Evolutionary conservation across 495 filamentous ascomycete genomes (phyloP), one percentile per base, ranked within the genome.

Genomic region (Penicillium fimorum): DNA sequence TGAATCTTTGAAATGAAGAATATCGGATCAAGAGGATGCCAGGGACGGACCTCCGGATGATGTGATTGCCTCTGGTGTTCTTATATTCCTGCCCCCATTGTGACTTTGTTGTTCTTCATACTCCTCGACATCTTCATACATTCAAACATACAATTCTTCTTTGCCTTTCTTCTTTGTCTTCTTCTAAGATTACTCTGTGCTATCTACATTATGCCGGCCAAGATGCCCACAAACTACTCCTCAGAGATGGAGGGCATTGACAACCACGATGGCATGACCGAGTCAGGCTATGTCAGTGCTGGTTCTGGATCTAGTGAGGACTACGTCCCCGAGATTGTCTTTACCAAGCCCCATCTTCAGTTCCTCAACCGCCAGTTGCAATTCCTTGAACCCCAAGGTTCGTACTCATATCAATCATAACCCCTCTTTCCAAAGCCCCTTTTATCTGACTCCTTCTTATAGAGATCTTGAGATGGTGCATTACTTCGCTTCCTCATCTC

Each of bases 391-490:
- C 87, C 87, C 56, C 77, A 87, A 78, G 85, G 85, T 87, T 69
- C 63, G 75, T 60, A 27, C 29, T 47, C 7, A 47, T 47, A 41
- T 45, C 29, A 41, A 27, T 15, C 22, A 10, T n/a, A 47, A 50
- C 50, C 56, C 56, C 56, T 45, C 51, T 48, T 55, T 62, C 13
- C 4, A 50, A 41, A 8, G 46, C 33, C 24, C 27, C 33, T 45
- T 45, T n/a, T 40, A 50, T 55, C 56, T 72, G 61, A 70, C 68
- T 69, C 32, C 22, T 47, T 40, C 48, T 45, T 57, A 40, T 75
- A 85, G 93, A 96, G 62, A 87, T 97, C 66, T 80, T 98, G 53
- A 86, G 82, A 77, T 97, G 96, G 91, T 91, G 87, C 79, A 86
- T 91, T 67, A 87, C 87, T 47, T 88, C 92, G 53, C 86, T 98